Percentiles rank a stretch among this genome's conserved stretches.
Conservation (phyloP, 306 rosid species). For the Cucurbita moschata region DNA sequence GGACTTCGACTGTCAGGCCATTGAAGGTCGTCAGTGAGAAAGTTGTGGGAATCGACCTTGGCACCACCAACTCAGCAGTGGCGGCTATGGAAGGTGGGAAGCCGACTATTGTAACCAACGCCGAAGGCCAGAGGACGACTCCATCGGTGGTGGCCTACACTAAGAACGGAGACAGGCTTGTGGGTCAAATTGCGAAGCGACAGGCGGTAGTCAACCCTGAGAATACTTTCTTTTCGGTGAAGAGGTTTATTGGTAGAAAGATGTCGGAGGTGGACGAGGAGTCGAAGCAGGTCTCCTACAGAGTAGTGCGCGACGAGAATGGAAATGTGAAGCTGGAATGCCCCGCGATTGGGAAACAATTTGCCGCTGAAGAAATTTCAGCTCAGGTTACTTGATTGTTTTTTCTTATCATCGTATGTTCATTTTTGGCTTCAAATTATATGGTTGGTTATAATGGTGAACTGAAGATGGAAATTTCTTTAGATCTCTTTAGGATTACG, state of each 20-base stretch:
- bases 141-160: conserved; percentile 95
- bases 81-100: conserved; percentile 86
- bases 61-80: conserved; percentile 70
- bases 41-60: conserved; percentile 72
- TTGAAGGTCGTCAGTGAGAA: conserved; percentile 59
- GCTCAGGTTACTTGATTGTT: conserved; percentile 43
- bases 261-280: conserved; percentile 88
- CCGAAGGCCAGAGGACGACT: conserved; percentile 81
- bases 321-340: conserved; percentile 82
- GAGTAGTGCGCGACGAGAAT: conserved; percentile 60
- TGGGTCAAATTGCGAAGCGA: conserved; percentile 82
- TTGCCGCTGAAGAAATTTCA: conserved; percentile 82
- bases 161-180: conserved; percentile 69
- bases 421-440: background rate
- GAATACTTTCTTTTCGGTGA: conserved; percentile 77
- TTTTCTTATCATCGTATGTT: background rate
- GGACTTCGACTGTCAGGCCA: conserved; percentile 17
- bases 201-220: conserved; percentile 86
- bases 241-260: conserved; percentile 85
- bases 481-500: background rate
- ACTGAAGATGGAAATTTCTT: background rate
- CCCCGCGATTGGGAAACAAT: conserved; percentile 65
- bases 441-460: background rate
- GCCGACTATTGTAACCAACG: conserved; percentile 75
- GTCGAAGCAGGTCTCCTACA: conserved; percentile 78